These are phyloP conservation scores for Leccinum aurantiacum DNA, from an alignment of 768 basidiomycete species.

Conservation along the genomic window DNA sequence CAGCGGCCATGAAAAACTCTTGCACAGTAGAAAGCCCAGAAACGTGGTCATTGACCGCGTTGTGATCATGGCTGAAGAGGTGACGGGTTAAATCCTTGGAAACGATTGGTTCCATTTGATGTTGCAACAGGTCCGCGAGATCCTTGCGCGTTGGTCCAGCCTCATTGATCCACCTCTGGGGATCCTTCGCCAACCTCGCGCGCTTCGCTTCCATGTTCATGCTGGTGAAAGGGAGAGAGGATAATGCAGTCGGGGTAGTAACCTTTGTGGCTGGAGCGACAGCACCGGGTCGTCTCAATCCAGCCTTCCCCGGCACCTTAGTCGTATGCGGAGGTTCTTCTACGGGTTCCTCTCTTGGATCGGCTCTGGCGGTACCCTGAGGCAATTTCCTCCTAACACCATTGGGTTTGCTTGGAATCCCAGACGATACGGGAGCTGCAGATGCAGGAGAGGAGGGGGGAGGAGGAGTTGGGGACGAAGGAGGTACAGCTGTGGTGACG, in stretches of 20 bases:
- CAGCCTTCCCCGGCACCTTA: conserved; percentile 38
- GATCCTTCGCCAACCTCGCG: conserved; percentile 69
- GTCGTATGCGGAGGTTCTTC: conserved; percentile 35
- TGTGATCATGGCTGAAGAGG: conserved; percentile 95
- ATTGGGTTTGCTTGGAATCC: conserved; percentile 43
- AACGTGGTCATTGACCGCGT: conserved; percentile 89
- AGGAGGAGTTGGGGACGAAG: conserved; percentile 39
- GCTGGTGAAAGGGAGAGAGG: conserved; percentile 36
- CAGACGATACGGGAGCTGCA: conserved; percentile 31
- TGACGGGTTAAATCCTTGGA: conserved; percentile 73
- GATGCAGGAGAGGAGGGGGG: conserved; percentile 49
- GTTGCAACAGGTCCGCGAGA: conserved; percentile 78
- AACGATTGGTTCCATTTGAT: conserved; percentile 87
- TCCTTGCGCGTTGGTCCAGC: conserved; percentile 82
- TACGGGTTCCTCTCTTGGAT: conserved; percentile 40
- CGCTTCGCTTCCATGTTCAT: conserved; percentile 51
- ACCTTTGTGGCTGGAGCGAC: conserved; percentile 31
- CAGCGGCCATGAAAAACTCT: conserved; percentile 68
- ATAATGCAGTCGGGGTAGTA: conserved; percentile 33
- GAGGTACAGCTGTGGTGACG: conserved; percentile 21
- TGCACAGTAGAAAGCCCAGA: conserved; percentile 70
- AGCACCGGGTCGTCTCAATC: conserved; percentile 47
- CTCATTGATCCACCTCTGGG: conserved; percentile 82
- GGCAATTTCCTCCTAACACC: conserved; percentile 76
- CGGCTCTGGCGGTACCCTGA: conserved; percentile 51